phyloP scores from a whole-genome alignment of 768 basidiomycete species.

The Amanita muscaria region DNA sequence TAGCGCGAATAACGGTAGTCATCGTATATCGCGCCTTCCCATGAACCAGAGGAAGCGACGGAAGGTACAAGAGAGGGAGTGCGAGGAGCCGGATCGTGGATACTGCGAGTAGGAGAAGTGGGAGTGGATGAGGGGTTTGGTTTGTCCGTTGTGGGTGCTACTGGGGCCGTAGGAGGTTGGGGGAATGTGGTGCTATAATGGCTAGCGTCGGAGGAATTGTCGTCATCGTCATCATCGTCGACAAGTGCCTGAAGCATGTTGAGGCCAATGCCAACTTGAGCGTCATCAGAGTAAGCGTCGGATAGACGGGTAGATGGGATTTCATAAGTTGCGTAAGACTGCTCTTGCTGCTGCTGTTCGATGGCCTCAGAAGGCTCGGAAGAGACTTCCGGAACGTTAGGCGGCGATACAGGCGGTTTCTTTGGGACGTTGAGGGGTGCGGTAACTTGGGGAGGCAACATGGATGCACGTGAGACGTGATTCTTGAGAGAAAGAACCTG shows the following conservation, averaged over 20 bases:
- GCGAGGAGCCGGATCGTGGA: conserved; percentile 9
- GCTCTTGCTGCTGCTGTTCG: conserved; percentile 18
- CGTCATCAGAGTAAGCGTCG: conserved; percentile 41
- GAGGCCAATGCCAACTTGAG: conserved; percentile 60
- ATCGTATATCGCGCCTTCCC: conserved; percentile 74
- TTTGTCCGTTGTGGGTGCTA: neutral
- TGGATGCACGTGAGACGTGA: neutral
- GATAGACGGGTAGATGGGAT: conserved; percentile 22
- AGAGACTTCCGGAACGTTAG: too few species aligned
- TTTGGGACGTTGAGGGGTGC: conserved; percentile 1
- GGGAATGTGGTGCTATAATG: conserved; percentile 1
- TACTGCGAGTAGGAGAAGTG: neutral
- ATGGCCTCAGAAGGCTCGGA: neutral
- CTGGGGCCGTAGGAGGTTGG: neutral
- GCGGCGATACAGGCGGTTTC: neutral
- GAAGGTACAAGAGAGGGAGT: conserved; percentile 24
- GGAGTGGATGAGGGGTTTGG: neutral
- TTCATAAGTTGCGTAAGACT: conserved; percentile 16
- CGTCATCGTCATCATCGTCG: conserved; percentile 23
- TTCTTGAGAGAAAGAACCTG: neutral
- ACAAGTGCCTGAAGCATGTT: conserved; percentile 49
- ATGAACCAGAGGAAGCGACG: conserved; percentile 24
- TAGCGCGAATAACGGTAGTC: conserved; percentile 67
- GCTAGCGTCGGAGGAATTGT: conserved; percentile 10
- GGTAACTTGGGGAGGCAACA: neutral